Evolutionary conservation across 192 early-diverging fungal species (phyloP), one percentile per base, ranked within the genome.

Genomic region (Podila clonocystis): DNA sequence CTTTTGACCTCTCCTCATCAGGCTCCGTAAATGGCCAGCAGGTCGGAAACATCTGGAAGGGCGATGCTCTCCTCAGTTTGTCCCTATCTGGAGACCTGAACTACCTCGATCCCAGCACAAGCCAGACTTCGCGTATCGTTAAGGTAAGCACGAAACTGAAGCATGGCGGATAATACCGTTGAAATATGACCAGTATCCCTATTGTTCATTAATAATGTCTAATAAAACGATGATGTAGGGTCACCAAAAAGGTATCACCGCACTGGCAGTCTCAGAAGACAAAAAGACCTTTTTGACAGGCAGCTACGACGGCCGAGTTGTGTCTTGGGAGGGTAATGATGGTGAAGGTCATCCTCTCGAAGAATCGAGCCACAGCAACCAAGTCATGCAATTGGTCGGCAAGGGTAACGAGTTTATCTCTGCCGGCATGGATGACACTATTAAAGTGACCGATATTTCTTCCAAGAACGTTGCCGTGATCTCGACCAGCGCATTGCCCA

Each of bases 261-360:
- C 93, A 5, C 75, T 97, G 31, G 85, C 93, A 3, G 75, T 86
- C 1, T 71, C 76, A 8, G 72, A 72, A 9, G 75, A 86, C 24
- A 72, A 82, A 33, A 83, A 85, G 62, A 92, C 90, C 2, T 83
- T 99, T 38, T 94, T 89, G 80, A 95, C 95, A 13, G 97, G 94
- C 49, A 93, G 91, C 65, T 97, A 97, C 79, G 97, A 99, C 77
- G 97, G 97, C 9, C 88, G 90, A n/a, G 89, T 97, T n/a, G 90
- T 89, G 80, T 65, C 84, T 0, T 97, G 96, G 96, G 87, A 87
- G 33, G 83, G 58, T 41, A 82, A 83, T 8, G 52, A 82, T 20
- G 88, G 82, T 0, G 69, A 59, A 4, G 87, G 84, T 12, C 75
- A 61, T n/a, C 82, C 68, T 22, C 65, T 95, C 9, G 50, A 68